Evolutionary conservation across 116 monocot genomes (phyloP), one percentile per base, ranked within the genome.

Genomic region (Cymodocea nodosa): DNA sequence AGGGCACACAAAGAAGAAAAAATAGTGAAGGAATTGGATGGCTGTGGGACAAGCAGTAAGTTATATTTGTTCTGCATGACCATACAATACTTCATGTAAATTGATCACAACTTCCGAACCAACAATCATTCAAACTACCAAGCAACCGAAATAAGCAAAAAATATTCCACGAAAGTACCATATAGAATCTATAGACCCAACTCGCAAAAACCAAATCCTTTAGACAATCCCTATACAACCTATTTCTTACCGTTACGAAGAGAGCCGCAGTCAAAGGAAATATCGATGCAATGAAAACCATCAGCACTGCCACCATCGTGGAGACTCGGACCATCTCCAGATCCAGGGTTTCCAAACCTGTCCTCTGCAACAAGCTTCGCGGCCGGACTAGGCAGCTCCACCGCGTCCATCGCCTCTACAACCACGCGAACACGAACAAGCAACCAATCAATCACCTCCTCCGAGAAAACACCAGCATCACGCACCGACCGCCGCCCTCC

Each of bases 321-420:
- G 62, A 37, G 2, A 36, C 36, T 25, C 62, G 23, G 24, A 17
- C 6, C 36, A 3, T 6, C 62, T 13, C 62, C 36, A 58, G 25
- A 58, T 23, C 24, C 58, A 58, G 30, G 30, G 30, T 30, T 30
- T 3, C 30, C 30, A 30, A 30, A 30, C 30, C 30, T 30, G 30
- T 62, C 62, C 36, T 15, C 4, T 8, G 37, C n/a, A 22, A 24
- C 4, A 20, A 16, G 64, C 48, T 64, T 64, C 49, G 24, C 22
- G 19, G 49, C 50, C 19, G 49, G 48, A 59, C 66, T 25, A 36
- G 74, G 79, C 56, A 85, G 57, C 71, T 71, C 82, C 37, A 74
- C 68, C 11, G 79, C 82, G 68, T 82, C 79, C 82, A 82, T 62
- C 62, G 1, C 62, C 23, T 79, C 79, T 79, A 82, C 16, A 22